Percentiles rank a stretch among this genome's conserved stretches.
Evolutionary conservation across 1,139 yeast species (phyloP).

Genomic region (Blastobotrys serpentis): DNA sequence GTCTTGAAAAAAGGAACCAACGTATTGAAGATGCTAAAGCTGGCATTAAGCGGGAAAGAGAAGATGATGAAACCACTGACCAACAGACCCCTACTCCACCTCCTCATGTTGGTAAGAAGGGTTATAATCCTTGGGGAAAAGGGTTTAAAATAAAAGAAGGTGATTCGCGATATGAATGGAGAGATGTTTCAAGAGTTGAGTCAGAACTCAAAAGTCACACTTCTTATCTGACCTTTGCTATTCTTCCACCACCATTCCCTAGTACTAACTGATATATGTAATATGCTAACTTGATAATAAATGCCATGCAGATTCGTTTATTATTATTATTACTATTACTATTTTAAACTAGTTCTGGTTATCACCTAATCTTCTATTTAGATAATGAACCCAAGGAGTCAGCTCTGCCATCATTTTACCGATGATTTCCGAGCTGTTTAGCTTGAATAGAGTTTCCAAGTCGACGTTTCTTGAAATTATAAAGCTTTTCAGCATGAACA

Average conservation of each 20-base stretch:
- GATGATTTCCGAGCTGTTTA: constrained; percentile 2
- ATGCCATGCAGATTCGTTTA: too few relatives aligned
- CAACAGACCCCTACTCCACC: constrained; percentile 8
- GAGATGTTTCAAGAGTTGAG: constrained; percentile 76
- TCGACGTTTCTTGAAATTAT: constrained; percentile 2
- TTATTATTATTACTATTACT: too few relatives aligned
- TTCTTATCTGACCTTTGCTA: constrained; percentile 89
- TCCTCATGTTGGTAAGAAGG: constrained; percentile 42
- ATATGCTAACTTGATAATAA: background rate
- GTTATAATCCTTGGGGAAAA: constrained; percentile 89
- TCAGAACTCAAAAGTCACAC: constrained; percentile 90
- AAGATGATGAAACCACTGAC: constrained; percentile 21
- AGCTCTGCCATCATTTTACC: constrained; percentile 13
- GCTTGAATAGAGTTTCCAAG: constrained; percentile 2
- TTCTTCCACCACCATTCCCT: constrained; percentile 34
- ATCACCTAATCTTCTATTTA: constrained; percentile 9
- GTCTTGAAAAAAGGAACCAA: constrained; percentile 60
- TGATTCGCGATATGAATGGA: constrained; percentile 76
- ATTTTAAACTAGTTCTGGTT: too few relatives aligned
- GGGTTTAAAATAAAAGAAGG: constrained; percentile 84
- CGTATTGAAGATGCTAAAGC: constrained; percentile 29
- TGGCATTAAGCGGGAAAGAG: constrained; percentile 10
- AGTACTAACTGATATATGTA: background rate
- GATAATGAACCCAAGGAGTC: constrained; percentile 14
- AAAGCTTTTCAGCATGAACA: constrained; percentile 12